Evolutionary conservation across 2,329 filamentous ascomycete species (phyloP), one percentile per base, ranked within the genome.

Genomic region (Trichoderma pleuroti): DNA sequence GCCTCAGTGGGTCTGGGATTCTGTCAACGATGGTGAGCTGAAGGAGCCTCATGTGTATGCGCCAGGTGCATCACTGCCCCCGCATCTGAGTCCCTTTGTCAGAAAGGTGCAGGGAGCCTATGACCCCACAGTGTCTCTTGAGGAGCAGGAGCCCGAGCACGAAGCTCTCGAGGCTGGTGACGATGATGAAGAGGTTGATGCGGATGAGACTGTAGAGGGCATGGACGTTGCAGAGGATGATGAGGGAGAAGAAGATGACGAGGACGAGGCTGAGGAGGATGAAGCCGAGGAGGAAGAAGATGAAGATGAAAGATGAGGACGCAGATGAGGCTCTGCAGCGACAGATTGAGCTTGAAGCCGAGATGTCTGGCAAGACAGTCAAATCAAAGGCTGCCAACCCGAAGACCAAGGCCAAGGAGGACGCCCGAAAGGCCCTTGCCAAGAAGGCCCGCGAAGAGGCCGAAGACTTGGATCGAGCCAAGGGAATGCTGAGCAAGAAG

Each of bases 1-100:
- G 83, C 96, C 96, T 24, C 96, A 99, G 80, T 99, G 97, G 95
- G 90, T 99, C 5, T 99, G 96, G 96, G 96, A 99, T 78, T 95
- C 93, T 77, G 84, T 97, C 80, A 99, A 99, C 80, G 93, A 96
- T 59, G 93, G 93, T 73, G 93, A 95, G 81, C 84, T 99, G 70
- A 90, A 98, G 80, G 88, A 92, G 74, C 89, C 94, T 36, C 93
- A 98, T 78, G 82, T 94, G 42, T 99, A 99, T 77, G 93, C 91
- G 0, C 96, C 96, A 2, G 96, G 96, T 21, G 92, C 94, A 21
- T 91, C 93, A 75, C 86, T 99, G 36, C 96, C 96, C 26, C 96
- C 96, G 14, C 96, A 99, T 86, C 82, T 99, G 76, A 98, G 94
- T 81, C 96, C 96, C 30, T 99, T 97, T 86, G 94, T 98, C 74